Percentiles rank a stretch among this genome's conserved stretches.
phyloP scores from a whole-genome alignment of 2,329 filamentous ascomycete species.

The Colletotrichum trifolii region DNA sequence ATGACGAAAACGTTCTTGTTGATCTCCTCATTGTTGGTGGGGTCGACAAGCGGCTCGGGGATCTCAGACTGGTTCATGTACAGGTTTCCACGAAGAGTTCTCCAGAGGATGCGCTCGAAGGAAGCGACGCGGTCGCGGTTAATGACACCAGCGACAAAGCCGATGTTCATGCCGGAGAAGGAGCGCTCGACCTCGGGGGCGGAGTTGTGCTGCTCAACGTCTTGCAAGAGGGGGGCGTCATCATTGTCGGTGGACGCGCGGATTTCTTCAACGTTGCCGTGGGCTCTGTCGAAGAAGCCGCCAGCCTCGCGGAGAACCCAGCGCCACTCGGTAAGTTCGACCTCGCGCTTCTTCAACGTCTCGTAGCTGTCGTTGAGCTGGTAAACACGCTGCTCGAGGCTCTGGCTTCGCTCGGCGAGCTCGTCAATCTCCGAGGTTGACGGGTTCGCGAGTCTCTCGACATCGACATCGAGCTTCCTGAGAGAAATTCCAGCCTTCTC shows the following conservation, averaged over 20 bases:
- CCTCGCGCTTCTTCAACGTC: slow-evolving; percentile 96
- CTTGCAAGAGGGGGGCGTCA: slow-evolving; percentile 91
- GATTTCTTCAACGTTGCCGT: slow-evolving; percentile 97
- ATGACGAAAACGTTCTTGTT: slow-evolving; percentile 99
- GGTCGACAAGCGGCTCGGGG: slow-evolving; percentile 90
- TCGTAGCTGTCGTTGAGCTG: slow-evolving; percentile 98
- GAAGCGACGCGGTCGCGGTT: slow-evolving; percentile 90
- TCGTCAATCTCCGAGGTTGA: slow-evolving; percentile 97
- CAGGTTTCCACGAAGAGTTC: slow-evolving; percentile 94
- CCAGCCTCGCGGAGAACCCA: slow-evolving; percentile 97
- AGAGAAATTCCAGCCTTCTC: slow-evolving; percentile 89
- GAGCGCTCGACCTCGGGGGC: slow-evolving; percentile 80
- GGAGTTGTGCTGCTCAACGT: slow-evolving; percentile 84
- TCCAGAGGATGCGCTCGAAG: slow-evolving; percentile 97
- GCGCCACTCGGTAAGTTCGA: slow-evolving; percentile 97
- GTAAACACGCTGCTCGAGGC: slow-evolving; percentile 88
- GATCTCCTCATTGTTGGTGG: slow-evolving; percentile 89
- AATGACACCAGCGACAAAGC: slow-evolving; percentile 97
- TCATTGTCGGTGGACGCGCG: slow-evolving; percentile 89
- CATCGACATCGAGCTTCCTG: slow-evolving; percentile 90
- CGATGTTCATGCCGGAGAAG: slow-evolving; percentile 98
- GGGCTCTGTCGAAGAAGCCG: slow-evolving; percentile 95
- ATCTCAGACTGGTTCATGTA: slow-evolving; percentile 99
- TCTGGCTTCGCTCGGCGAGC: slow-evolving; percentile 90
- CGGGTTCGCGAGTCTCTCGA: slow-evolving; percentile 85